These are phyloP conservation scores for Xylaria sp. DNA, from an alignment of 2,329 filamentous ascomycete species.

Conservation along the genomic window DNA sequence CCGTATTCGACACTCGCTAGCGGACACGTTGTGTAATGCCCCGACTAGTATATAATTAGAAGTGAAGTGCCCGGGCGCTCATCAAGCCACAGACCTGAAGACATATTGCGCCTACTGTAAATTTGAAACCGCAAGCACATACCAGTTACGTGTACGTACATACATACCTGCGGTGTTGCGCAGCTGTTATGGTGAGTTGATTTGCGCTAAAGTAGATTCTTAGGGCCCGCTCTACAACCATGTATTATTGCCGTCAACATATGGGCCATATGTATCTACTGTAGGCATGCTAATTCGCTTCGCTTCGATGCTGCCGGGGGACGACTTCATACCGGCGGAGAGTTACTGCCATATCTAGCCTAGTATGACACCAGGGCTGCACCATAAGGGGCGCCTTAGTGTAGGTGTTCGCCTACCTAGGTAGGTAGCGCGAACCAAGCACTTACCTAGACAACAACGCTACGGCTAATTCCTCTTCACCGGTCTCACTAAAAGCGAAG, in stretches of 20 bases:
- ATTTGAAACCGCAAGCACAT: conserved; percentile 8
- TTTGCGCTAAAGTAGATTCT: neutral
- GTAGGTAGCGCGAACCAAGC: neutral
- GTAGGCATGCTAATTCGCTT: neutral
- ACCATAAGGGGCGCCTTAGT: conserved; percentile 7
- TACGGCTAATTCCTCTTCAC: conserved; percentile 29
- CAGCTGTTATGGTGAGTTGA: conserved; percentile 5
- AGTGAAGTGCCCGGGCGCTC: neutral
- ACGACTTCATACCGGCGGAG: conserved; percentile 12
- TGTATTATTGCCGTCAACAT: neutral
- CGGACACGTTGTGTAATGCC: neutral
- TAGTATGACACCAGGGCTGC: neutral
- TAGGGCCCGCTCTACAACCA: neutral
- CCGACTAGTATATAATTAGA: conserved; percentile 8
- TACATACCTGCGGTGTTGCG: neutral
- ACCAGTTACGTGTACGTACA: conserved; percentile 3
- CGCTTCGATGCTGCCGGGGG: neutral
- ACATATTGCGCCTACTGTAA: neutral
- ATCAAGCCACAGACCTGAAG: neutral
- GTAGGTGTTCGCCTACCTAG: neutral
- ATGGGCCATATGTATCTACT: neutral
- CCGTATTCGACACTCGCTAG: conserved; percentile 1
- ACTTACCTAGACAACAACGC: neutral
- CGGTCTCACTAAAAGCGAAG: conserved; percentile 2
- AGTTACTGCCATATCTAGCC: conserved; percentile 1